A percentile compares a stretch with the other conserved stretches of the same genome.
These are phyloP conservation scores for Globisporangium nodosum DNA, from an alignment of 352 stramenopile species.

Conservation along the genomic window DNA sequence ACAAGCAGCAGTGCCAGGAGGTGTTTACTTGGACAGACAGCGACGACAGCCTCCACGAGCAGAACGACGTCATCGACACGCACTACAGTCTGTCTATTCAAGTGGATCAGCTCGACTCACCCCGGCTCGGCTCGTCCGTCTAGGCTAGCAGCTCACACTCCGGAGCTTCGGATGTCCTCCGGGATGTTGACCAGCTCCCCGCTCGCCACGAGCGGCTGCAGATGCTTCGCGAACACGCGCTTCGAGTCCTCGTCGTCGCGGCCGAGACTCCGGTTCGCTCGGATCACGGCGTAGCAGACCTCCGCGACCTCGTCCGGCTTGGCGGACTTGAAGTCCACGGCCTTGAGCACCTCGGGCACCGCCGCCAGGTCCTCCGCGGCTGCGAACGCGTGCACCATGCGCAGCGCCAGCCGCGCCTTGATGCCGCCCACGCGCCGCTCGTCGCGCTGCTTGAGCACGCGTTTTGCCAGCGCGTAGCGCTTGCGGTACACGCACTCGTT, in stretches of 20 bases:
- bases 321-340: conserved; percentile 18
- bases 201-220: conserved; percentile 18
- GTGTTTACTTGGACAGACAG: no score
- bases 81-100: not conserved
- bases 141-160: not conserved
- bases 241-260: conserved; percentile 13
- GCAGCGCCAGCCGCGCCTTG: conserved; percentile 18
- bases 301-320: conserved; percentile 19
- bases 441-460: conserved; percentile 25
- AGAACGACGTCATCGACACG: not conserved
- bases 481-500: conserved; percentile 31
- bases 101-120: not conserved
- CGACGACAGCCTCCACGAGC: no score
- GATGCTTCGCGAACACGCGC: conserved; percentile 14
- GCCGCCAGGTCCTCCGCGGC: conserved; percentile 20
- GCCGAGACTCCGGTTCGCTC: conserved; percentile 27
- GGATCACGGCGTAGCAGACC: conserved; percentile 21
- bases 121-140: no score
- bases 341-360: conserved; percentile 27
- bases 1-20: no score
- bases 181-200: not conserved
- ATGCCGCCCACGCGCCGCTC: conserved; percentile 14
- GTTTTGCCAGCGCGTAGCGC: conserved; percentile 24
- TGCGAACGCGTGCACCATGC: conserved; percentile 23
- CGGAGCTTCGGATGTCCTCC: not conserved